Evolutionary conservation across 768 basidiomycete genomes (phyloP), one percentile per base, ranked within the genome.

Genomic region (Suillus spraguei): DNA sequence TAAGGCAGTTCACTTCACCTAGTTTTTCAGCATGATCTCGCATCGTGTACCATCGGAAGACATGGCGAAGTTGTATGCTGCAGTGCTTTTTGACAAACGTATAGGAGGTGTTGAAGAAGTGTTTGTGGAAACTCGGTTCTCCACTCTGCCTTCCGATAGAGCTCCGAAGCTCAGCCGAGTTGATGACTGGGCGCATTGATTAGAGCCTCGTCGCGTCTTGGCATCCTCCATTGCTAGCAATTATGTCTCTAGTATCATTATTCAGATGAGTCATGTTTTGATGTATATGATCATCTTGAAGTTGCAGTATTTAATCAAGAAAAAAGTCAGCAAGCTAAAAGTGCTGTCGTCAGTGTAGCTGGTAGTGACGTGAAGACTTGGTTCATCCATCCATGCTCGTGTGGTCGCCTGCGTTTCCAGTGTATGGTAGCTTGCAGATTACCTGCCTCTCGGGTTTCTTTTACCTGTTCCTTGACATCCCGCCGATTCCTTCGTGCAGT

Each of bases 11-110:
- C 38, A 17, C 39, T 44, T 67, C 60, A 63, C 39, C 8, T 14
- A 38, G 47, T 13, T 38, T 35, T 61, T 14, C 47, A 80, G 83
- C 65, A 81, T 87, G 66, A 73, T 87, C 35, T 82, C 83, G 1
- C 85, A 87, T 70, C 82, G 87, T 41, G 83, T 88, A 2, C 77
- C 81, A 0, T 64, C 92, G n/a, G 88, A 91, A 35, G 89, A 92
- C 64, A 81, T 86, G 79, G 79, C 83, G 8, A 81, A 83, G 63
- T 76, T 91, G 1, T 92, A 92, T 71, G 74, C 71, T 10, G 83
- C 84, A 28, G 28, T 28, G 28, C 28, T 28, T 4, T 90, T 92
- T 67, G 87, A 91, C 71, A 79, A 82, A 63, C 81, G 86, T 22
- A 65, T 73, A 50, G 77, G 65, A 9, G 88, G 89, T 4, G 83